Conservation (phyloP, 495 filamentous ascomycete genomes). For the Penicillium waksmanii region DNA sequence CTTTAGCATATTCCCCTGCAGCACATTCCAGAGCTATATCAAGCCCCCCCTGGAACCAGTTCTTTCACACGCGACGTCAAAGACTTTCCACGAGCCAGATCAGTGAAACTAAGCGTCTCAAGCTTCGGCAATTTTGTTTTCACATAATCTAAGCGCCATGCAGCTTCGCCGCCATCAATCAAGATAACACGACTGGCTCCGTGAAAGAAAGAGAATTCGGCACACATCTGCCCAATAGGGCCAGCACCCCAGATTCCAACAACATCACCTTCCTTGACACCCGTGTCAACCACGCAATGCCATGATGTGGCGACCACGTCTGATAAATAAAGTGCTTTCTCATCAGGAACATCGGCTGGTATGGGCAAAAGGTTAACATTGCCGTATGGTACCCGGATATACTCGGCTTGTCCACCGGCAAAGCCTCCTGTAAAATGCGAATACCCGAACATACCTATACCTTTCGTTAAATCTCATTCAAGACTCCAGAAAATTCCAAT, state of each 20-base stretch:
- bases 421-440: constrained; percentile 82
- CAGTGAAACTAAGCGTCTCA: constrained; percentile 61
- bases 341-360: constrained; percentile 81
- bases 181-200: constrained; percentile 78
- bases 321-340: constrained; percentile 82
- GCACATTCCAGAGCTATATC: constrained; percentile 85
- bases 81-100: constrained; percentile 55
- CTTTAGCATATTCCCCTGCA: constrained; percentile 84
- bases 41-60: constrained; percentile 65
- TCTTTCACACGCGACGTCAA: constrained; percentile 76
- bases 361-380: constrained; percentile 81
- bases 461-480: neutral
- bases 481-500: neutral
- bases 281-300: constrained; percentile 82
- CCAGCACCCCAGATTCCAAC: constrained; percentile 65
- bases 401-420: constrained; percentile 88
- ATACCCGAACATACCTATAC: constrained; percentile 53
- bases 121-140: constrained; percentile 64
- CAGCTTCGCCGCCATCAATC: constrained; percentile 68
- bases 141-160: constrained; percentile 70
- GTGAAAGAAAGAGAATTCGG: constrained; percentile 69
- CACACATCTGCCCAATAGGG: constrained; percentile 78
- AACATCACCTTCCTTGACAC: constrained; percentile 57
- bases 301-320: constrained; percentile 81
- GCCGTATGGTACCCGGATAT: constrained; percentile 80